phyloP scores from a whole-genome alignment of 495 filamentous ascomycete species.

The Cladorrhinum samala region DNA sequence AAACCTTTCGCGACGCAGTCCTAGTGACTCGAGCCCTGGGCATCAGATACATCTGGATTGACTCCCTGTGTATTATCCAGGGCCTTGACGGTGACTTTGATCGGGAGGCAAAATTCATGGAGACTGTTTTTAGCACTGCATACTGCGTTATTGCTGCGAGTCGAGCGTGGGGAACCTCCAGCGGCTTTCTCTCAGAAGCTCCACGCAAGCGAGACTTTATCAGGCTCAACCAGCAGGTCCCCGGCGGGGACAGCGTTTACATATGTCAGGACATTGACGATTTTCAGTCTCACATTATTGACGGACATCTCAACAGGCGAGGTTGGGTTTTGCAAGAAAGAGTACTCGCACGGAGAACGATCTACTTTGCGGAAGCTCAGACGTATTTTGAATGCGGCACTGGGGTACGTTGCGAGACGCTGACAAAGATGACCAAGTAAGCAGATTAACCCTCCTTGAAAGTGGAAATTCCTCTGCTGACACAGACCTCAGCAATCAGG shows the following conservation, averaged over 20 bases:
- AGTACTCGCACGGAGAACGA: constrained; percentile 33
- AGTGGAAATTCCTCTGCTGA: background rate
- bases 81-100: constrained; percentile 29
- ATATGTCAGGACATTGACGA: constrained; percentile 27
- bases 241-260: constrained; percentile 9
- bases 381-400: constrained; percentile 40
- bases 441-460: background rate
- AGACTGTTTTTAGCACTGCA: constrained; percentile 30
- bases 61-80: constrained; percentile 17
- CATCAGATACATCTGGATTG: background rate
- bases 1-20: background rate
- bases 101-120: constrained; percentile 31
- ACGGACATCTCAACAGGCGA: constrained; percentile 27
- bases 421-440: constrained; percentile 29
- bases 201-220: background rate
- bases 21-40: background rate
- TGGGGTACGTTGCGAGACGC: constrained; percentile 33
- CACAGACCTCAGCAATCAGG: constrained; percentile 17
- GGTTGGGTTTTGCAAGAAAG: constrained; percentile 42
- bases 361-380: constrained; percentile 36
- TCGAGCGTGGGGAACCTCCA: constrained; percentile 13
- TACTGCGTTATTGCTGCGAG: constrained; percentile 32
- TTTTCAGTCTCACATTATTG: constrained; percentile 28
- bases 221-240: background rate
- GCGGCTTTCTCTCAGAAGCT: constrained; percentile 23